These are phyloP conservation scores for Hemisphaericaspora subhashii DNA, from an alignment of 1,139 yeast genomes.

Conservation along the genomic window DNA sequence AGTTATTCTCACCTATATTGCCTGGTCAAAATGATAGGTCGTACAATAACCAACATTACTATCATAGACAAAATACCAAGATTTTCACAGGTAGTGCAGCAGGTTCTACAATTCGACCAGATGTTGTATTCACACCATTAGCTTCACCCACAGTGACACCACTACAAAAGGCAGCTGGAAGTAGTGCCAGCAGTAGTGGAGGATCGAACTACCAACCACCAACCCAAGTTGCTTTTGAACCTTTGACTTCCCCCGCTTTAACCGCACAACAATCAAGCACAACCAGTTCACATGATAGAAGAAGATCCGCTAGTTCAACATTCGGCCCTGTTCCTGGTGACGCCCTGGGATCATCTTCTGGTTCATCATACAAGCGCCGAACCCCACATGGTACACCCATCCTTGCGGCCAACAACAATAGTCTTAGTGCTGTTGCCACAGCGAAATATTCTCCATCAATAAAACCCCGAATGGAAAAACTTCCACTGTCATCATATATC, in stretches of 20 bases:
- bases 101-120: constrained; percentile 42
- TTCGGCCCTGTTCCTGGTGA: constrained; percentile 27
- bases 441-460: constrained; percentile 12
- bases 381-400: constrained; percentile 54
- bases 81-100: constrained; percentile 15
- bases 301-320: constrained; percentile 38
- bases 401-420: constrained; percentile 33
- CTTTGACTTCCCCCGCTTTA: constrained; percentile 67
- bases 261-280: constrained; percentile 41
- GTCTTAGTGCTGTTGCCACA: constrained; percentile 14
- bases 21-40: constrained; percentile 48
- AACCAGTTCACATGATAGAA: constrained; percentile 20
- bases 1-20: constrained; percentile 35
- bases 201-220: constrained; percentile 25
- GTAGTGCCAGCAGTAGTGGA: constrained; percentile 5
- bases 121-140: constrained; percentile 66
- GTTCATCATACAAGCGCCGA: constrained; percentile 30
- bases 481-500: constrained; percentile 21
- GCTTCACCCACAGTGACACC: constrained; percentile 78
- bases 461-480: constrained; percentile 13
- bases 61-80: constrained; percentile 31
- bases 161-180: constrained; percentile 32
- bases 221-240: constrained; percentile 39
- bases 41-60: constrained; percentile 44
- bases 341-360: constrained; percentile 14